phyloP scores from a whole-genome alignment of 1,284 basidiomycete genomes.

The Athelia psychrophila region DNA sequence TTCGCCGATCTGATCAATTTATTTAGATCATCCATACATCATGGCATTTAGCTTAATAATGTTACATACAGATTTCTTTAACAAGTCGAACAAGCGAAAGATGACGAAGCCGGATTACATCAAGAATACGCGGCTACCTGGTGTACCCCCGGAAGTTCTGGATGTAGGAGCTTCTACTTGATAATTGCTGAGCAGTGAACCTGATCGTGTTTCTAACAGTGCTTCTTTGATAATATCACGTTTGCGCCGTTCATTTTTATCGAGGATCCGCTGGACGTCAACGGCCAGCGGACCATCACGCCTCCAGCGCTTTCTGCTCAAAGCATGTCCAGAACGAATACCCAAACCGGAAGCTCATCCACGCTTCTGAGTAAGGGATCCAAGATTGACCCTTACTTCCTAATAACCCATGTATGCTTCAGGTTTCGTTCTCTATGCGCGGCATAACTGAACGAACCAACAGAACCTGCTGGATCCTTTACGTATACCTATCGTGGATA shows the following conservation, averaged over 20 bases:
- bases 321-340: conserved; percentile 37
- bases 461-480: conserved; percentile 74
- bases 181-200: not conserved
- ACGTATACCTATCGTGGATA: conserved; percentile 67
- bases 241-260: conserved; percentile 96
- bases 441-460: conserved; percentile 6
- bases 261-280: conserved; percentile 80
- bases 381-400: conserved; percentile 89
- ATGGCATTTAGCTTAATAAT: conserved; percentile 98
- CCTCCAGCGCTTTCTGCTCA: conserved; percentile 41
- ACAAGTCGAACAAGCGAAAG: conserved; percentile 95
- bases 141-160: conserved; percentile 79
- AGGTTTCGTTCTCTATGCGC: conserved; percentile 2
- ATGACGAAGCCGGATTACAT: conserved; percentile 96
- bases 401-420: conserved; percentile 72
- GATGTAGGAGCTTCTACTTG: conserved; percentile 56
- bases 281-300: conserved; percentile 46
- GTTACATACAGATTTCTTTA: conserved; percentile 98
- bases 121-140: conserved; percentile 88
- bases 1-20: conserved; percentile 1
- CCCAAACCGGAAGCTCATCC: conserved; percentile 33
- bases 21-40: conserved; percentile 90
- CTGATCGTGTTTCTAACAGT: conserved; percentile 44
- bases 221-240: conserved; percentile 95
- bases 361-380: conserved; percentile 50